A percentile compares a stretch with the other conserved stretches of the same genome.
phyloP scores from a whole-genome alignment of 768 basidiomycete genomes.

The Pisolithus marmoratus region DNA sequence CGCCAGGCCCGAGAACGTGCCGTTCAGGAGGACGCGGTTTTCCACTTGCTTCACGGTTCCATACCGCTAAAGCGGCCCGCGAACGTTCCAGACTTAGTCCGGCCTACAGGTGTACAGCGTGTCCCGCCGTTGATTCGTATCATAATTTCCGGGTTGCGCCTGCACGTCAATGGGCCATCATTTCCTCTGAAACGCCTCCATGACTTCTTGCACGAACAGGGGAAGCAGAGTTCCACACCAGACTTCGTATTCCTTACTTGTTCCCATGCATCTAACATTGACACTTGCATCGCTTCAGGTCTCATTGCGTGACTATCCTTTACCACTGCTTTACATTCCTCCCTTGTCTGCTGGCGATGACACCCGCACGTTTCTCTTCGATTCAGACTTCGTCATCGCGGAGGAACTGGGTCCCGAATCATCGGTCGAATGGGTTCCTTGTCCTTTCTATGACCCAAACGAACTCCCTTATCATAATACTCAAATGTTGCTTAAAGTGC shows the following conservation, averaged over 20 bases:
- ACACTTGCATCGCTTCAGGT: slow-evolving; percentile 54
- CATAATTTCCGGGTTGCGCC: slow-evolving; percentile 49
- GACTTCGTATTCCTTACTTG: slow-evolving; percentile 69
- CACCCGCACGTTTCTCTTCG: slow-evolving; percentile 52
- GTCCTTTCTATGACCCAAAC: slow-evolving; percentile 53
- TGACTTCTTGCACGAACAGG: slow-evolving; percentile 62
- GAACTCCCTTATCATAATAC: slow-evolving; percentile 46
- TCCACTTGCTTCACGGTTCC: slow-evolving; percentile 40
- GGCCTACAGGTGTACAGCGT: slow-evolving; percentile 27
- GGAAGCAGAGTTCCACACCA: slow-evolving; percentile 62
- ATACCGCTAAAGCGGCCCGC: slow-evolving; percentile 24
- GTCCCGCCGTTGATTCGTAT: slow-evolving; percentile 69
- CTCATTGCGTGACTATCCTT: slow-evolving; percentile 80
- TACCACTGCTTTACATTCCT: slow-evolving; percentile 78
- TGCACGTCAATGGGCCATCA: slow-evolving; percentile 54
- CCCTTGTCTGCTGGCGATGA: slow-evolving; percentile 30
- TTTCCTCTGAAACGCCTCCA: slow-evolving; percentile 51
- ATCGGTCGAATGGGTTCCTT: slow-evolving; percentile 70
- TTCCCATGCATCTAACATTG: slow-evolving; percentile 78
- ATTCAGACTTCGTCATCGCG: slow-evolving; percentile 75
- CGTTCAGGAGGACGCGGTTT: slow-evolving; percentile 42
- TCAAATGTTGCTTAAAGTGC: slow-evolving; percentile 57
- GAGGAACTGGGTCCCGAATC: slow-evolving; percentile 74
- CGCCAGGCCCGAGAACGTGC: slow-evolving; percentile 41
- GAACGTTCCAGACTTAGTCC: slow-evolving; percentile 40